A percentile compares a stretch with the other conserved stretches of the same genome.
Evolutionary conservation across 257 asterid species (phyloP).

Genomic region (Fraxinus anomala): DNA sequence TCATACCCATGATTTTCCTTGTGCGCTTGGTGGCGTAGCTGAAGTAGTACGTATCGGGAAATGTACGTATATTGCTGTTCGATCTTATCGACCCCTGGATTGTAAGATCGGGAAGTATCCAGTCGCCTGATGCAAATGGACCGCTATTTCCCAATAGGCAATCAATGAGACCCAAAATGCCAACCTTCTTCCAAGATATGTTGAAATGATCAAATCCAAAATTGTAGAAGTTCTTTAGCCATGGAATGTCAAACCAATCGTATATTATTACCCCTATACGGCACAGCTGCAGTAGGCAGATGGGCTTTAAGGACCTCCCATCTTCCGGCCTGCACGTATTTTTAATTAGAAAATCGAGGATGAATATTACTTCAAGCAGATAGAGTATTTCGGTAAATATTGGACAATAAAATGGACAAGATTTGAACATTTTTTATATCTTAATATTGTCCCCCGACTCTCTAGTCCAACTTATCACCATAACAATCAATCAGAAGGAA

Average conservation of each 20-base stretch:
- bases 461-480: neutral
- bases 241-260: slow-evolving; percentile 85
- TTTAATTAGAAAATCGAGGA: neutral
- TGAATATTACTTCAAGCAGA: neutral
- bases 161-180: slow-evolving; percentile 79
- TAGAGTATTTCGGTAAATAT: neutral
- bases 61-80: slow-evolving; percentile 63
- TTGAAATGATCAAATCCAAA: slow-evolving; percentile 94
- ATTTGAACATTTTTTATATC: neutral
- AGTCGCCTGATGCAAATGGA: slow-evolving; percentile 89
- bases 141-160: slow-evolving; percentile 86
- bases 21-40: slow-evolving; percentile 95
- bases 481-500: neutral
- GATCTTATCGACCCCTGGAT: slow-evolving; percentile 77
- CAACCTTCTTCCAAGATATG: slow-evolving; percentile 73
- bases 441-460: neutral
- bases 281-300: slow-evolving; percentile 79
- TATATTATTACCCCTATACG: slow-evolving; percentile 84
- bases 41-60: slow-evolving; percentile 88
- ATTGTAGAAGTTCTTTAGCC: slow-evolving; percentile 79
- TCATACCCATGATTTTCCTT: slow-evolving; percentile 59
- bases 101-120: slow-evolving; percentile 97
- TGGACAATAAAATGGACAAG: neutral
- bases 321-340: slow-evolving; percentile 70
- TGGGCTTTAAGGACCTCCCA: slow-evolving; percentile 77